A percentile compares a stretch with the other conserved stretches of the same genome.
Conservation (phyloP, 768 basidiomycete species). For the Boletus subcaerulescens region DNA sequence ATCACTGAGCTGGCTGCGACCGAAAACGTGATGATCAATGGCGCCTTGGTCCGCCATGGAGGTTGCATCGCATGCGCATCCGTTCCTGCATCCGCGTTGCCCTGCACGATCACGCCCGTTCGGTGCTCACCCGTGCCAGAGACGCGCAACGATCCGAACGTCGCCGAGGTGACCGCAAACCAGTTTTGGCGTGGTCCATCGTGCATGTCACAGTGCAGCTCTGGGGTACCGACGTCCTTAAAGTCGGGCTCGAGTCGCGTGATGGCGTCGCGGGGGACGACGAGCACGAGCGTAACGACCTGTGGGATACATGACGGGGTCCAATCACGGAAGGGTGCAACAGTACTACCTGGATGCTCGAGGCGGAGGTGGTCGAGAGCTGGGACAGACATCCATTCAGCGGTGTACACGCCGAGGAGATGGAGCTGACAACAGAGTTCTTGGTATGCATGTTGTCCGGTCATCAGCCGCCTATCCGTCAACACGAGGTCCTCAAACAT, state of each 20-base stretch:
- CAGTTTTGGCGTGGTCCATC: conserved; percentile 1
- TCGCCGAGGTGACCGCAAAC: conserved; percentile 21
- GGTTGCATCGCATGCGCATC: background rate
- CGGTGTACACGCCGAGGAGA: conserved; percentile 37
- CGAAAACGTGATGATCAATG: conserved; percentile 24
- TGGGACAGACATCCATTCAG: background rate
- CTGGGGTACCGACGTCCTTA: conserved; percentile 2
- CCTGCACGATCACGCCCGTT: conserved; percentile 8
- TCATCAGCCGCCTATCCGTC: conserved; percentile 10
- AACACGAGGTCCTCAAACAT: conserved; percentile 22
- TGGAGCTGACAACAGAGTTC: conserved; percentile 46
- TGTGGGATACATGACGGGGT: conserved; percentile 21
- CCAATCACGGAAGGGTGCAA: conserved; percentile 29
- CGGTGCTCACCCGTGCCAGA: conserved; percentile 20
- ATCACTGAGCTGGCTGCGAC: conserved; percentile 9
- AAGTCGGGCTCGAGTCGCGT: conserved; percentile 9
- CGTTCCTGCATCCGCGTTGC: background rate
- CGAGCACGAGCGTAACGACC: conserved; percentile 30
- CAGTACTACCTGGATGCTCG: background rate
- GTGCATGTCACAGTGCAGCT: conserved; percentile 22
- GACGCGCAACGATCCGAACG: conserved; percentile 19
- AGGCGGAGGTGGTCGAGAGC: background rate
- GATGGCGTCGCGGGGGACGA: conserved; percentile 29
- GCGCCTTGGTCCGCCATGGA: conserved; percentile 12
- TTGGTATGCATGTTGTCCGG: conserved; percentile 36